Conservation (phyloP, 495 filamentous ascomycete species). For the Poronia punctata region DNA sequence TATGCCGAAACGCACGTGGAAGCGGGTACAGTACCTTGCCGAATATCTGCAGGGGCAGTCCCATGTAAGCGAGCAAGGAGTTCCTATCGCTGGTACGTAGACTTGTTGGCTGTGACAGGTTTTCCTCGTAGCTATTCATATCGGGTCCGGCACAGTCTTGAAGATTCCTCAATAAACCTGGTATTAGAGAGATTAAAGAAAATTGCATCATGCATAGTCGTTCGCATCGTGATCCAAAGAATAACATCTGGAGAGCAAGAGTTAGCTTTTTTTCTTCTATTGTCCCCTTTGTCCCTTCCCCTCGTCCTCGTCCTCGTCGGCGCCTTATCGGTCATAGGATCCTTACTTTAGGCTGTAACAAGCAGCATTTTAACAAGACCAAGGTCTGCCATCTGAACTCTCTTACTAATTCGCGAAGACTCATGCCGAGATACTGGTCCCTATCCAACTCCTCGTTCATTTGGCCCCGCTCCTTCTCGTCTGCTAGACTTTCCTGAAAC, state of each 20-base stretch:
- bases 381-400: constrained; percentile 91
- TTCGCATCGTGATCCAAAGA: constrained; percentile 93
- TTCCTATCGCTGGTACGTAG: constrained; percentile 85
- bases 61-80: constrained; percentile 89
- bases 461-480: constrained; percentile 53
- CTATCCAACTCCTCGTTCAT: constrained; percentile 62
- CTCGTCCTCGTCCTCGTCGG: too few relatives aligned
- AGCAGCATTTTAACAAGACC: constrained; percentile 84
- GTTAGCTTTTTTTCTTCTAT: too few relatives aligned
- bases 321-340: neutral
- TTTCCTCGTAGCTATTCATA: constrained; percentile 73
- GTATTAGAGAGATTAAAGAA: constrained; percentile 87
- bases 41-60: constrained; percentile 88
- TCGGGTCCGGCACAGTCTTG: constrained; percentile 91
- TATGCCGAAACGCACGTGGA: neutral
- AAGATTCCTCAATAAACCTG: constrained; percentile 75
- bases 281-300: too few relatives aligned
- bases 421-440: constrained; percentile 88
- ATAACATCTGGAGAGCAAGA: constrained; percentile 71
- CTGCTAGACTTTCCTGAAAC: constrained; percentile 82
- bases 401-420: constrained; percentile 82
- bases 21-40: constrained; percentile 58
- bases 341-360: constrained; percentile 88
- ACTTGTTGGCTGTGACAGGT: constrained; percentile 69
- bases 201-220: constrained; percentile 97